A percentile compares a stretch with the other conserved stretches of the same genome.
Conservation (phyloP, 805 yeast species). For the Candida tallmaniae region DNA sequence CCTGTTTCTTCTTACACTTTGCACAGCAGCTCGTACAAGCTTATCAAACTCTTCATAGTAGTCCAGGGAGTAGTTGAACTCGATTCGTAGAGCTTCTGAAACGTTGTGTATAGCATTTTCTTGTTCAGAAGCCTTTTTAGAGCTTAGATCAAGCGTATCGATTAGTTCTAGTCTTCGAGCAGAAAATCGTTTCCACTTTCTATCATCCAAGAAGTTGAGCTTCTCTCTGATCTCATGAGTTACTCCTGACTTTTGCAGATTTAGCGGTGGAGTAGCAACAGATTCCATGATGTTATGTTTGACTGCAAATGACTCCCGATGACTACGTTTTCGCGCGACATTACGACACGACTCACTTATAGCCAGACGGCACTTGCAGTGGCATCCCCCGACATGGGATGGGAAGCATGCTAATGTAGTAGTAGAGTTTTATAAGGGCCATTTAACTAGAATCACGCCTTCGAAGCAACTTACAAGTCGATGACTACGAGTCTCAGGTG, state of each 20-base stretch:
- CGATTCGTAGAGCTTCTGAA: conserved; percentile 70
- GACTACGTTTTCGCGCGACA: too few species aligned
- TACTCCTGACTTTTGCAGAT: conserved; percentile 28
- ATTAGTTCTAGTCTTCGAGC: conserved; percentile 85
- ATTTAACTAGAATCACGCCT: too few species aligned
- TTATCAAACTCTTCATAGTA: conserved; percentile 75
- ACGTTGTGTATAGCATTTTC: conserved; percentile 76
- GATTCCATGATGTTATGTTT: neutral
- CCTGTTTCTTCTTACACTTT: conserved; percentile 84
- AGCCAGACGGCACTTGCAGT: neutral
- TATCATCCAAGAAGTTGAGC: conserved; percentile 75
- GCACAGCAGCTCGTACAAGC: conserved; percentile 89
- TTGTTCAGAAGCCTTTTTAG: conserved; percentile 87
- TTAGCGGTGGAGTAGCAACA: too few species aligned
- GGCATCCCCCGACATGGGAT: too few species aligned
- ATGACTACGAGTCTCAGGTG: too few species aligned
- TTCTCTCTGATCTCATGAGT: conserved; percentile 56
- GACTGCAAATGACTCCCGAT: conserved; percentile 2
- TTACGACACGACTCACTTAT: neutral
- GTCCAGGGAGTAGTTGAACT: conserved; percentile 64
- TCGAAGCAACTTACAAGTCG: too few species aligned
- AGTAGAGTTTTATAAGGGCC: too few species aligned
- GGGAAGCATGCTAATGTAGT: too few species aligned
- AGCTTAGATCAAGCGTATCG: conserved; percentile 60
- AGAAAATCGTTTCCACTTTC: conserved; percentile 86